Evolutionary conservation across 169 alveolate species (phyloP).

Genomic region (Besnoitia besnoiti): DNA sequence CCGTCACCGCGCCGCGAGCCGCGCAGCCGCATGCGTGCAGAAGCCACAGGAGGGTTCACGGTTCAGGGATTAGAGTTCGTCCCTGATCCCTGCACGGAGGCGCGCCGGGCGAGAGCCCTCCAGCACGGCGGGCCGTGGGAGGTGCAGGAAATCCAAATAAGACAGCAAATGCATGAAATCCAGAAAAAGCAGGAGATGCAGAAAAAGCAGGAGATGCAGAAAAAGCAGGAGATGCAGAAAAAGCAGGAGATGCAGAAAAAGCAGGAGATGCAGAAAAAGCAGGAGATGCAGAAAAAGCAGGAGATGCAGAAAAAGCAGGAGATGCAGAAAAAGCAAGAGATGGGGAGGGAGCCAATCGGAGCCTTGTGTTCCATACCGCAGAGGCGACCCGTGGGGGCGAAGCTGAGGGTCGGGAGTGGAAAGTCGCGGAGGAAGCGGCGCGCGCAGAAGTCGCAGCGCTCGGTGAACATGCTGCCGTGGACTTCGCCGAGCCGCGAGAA

Average conservation of each 20-base stretch:
- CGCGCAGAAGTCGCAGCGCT: conserved; percentile 83
- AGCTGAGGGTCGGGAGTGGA: conserved; percentile 84
- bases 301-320: neutral
- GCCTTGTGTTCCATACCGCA: too few species aligned
- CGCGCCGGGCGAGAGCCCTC: too few species aligned
- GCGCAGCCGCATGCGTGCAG: too few species aligned
- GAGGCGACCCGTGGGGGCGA: conserved; percentile 83
- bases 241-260: neutral
- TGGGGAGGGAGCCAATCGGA: neutral
- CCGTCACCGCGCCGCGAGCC: too few species aligned
- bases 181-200: neutral
- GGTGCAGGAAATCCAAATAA: too few species aligned
- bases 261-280: neutral
- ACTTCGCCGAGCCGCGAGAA: conserved; percentile 80
- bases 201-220: neutral
- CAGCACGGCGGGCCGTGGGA: too few species aligned
- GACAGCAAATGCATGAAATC: too few species aligned
- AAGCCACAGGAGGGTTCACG: too few species aligned
- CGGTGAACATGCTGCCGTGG: conserved; percentile 85
- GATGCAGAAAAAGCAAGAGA: neutral
- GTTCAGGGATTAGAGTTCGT: too few species aligned
- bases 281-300: neutral
- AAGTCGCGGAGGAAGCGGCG: conserved; percentile 81
- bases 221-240: neutral
- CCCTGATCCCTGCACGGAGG: too few species aligned